Conservation (phyloP, 148 eudicot species). For the Linanthus parryae region DNA sequence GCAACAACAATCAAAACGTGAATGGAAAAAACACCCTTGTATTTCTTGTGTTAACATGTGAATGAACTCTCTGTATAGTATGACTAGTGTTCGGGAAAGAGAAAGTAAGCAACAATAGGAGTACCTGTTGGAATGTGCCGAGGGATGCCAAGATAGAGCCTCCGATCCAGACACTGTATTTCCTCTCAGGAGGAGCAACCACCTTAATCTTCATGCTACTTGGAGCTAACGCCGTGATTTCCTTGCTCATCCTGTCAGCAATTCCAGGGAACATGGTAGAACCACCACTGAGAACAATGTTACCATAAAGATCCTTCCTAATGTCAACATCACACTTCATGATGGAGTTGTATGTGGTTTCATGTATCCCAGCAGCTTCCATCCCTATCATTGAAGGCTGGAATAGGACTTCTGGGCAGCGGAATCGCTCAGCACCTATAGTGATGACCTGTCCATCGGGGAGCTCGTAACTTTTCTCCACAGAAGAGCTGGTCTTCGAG, state of each 20-base stretch:
- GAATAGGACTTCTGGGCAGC: not conserved
- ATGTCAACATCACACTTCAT: constrained; percentile 6
- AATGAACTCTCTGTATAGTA: too few species aligned
- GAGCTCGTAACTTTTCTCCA: constrained; percentile 1
- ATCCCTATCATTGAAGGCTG: constrained; percentile 6
- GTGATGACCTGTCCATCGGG: constrained; percentile 8
- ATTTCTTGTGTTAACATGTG: too few species aligned
- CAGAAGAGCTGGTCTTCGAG: constrained; percentile 1
- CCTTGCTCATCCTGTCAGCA: constrained; percentile 4
- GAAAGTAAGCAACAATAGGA: not conserved
- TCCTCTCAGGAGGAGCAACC: constrained; percentile 19
- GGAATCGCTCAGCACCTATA: constrained; percentile 6
- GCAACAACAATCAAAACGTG: not conserved
- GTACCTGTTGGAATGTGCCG: constrained; percentile 26
- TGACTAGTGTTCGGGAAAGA: too few species aligned
- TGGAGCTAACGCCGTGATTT: not conserved
- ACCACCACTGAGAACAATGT: not conserved
- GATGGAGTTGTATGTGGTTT: constrained; percentile 20
- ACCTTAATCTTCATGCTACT: not conserved
- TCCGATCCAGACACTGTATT: constrained; percentile 24
- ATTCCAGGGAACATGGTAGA: not conserved
- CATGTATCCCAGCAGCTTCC: constrained; percentile 20
- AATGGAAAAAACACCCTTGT: too few species aligned
- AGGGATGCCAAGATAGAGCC: constrained; percentile 23
- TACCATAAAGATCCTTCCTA: constrained; percentile 6